Percentiles rank a stretch among this genome's conserved stretches.
These are phyloP conservation scores for Urtica urens DNA, from an alignment of 306 rosid genomes.

Conservation along the genomic window DNA sequence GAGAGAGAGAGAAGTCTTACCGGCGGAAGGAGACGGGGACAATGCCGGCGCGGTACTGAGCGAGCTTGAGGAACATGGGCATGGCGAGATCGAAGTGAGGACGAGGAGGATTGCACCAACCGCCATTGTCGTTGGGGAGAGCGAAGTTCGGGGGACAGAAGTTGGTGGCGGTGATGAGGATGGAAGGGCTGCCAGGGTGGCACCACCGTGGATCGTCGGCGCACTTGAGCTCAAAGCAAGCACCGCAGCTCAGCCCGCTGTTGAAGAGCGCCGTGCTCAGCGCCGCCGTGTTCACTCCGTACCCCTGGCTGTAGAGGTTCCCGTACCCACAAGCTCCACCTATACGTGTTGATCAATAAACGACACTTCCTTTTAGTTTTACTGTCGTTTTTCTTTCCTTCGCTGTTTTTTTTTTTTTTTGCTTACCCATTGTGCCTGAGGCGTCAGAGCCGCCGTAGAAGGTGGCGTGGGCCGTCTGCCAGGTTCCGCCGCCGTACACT, in stretches of 20 bases:
- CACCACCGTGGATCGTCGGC: slow-evolving; percentile 67
- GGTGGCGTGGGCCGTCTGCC: slow-evolving; percentile 89
- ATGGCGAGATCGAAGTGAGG: slow-evolving; percentile 96
- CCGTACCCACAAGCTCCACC: slow-evolving; percentile 99
- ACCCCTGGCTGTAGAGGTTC: slow-evolving; percentile 89
- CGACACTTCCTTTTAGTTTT: too few species aligned
- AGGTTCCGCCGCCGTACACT: slow-evolving; percentile 47
- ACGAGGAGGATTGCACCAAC: slow-evolving; percentile 99
- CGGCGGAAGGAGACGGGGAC: slow-evolving; percentile 89
- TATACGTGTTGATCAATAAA: background rate
- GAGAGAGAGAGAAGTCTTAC: slow-evolving; percentile 20
- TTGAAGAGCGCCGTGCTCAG: slow-evolving; percentile 87
- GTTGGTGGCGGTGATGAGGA: slow-evolving; percentile 76
- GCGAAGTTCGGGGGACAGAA: slow-evolving; percentile 95
- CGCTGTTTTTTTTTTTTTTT: background rate
- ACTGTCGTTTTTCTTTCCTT: too few species aligned
- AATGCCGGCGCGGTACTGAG: slow-evolving; percentile 96
- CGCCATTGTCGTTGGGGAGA: slow-evolving; percentile 86
- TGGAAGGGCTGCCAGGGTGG: slow-evolving; percentile 88
- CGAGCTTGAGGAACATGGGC: slow-evolving; percentile 97
- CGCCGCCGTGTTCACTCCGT: slow-evolving; percentile 88
- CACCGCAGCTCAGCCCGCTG: slow-evolving; percentile 79
- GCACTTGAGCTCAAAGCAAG: slow-evolving; percentile 87
- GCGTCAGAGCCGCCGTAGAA: slow-evolving; percentile 95
- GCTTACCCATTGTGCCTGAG: slow-evolving; percentile 92